Conservation (phyloP, 257 asterid genomes). For the Gentiana straminea region DNA sequence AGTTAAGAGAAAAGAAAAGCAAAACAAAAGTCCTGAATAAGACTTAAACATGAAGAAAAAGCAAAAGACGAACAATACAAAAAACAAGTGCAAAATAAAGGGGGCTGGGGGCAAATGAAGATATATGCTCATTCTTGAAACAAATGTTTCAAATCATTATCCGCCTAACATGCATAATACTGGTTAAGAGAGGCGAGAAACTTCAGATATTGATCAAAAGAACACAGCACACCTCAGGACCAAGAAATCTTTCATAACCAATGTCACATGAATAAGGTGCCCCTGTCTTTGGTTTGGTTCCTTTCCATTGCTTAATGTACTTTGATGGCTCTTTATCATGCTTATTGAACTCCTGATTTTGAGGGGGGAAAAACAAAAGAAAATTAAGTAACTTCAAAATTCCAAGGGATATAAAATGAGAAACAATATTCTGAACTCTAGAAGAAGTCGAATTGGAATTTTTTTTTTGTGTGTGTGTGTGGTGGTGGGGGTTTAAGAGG, state of each 20-base stretch:
- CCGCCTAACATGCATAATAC: background rate
- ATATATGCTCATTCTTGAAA: no score
- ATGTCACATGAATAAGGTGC: constrained; percentile 90
- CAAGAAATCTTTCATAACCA: constrained; percentile 97
- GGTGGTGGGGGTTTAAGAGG: no score
- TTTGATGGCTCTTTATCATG: constrained; percentile 90
- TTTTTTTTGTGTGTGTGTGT: no score
- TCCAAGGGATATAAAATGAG: no score
- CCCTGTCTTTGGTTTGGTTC: constrained; percentile 91
- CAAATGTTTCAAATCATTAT: background rate
- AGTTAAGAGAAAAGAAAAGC: no score
- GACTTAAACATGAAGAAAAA: no score
- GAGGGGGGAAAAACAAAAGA: constrained; percentile 9
- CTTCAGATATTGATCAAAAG: constrained; percentile 14
- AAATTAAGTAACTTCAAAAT: no score
- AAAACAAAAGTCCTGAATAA: no score
- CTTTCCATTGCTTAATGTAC: constrained; percentile 87
- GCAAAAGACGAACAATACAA: background rate
- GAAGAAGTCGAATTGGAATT: no score
- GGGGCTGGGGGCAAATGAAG: no score
- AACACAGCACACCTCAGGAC: constrained; percentile 73
- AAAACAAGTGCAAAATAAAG: background rate
- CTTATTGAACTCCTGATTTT: constrained; percentile 78
- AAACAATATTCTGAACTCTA: no score
- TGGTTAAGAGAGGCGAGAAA: background rate